Base-by-base conservation (phyloP, 2,329 filamentous ascomycete genomes). In the Neoarthrinium moseri region DNA sequence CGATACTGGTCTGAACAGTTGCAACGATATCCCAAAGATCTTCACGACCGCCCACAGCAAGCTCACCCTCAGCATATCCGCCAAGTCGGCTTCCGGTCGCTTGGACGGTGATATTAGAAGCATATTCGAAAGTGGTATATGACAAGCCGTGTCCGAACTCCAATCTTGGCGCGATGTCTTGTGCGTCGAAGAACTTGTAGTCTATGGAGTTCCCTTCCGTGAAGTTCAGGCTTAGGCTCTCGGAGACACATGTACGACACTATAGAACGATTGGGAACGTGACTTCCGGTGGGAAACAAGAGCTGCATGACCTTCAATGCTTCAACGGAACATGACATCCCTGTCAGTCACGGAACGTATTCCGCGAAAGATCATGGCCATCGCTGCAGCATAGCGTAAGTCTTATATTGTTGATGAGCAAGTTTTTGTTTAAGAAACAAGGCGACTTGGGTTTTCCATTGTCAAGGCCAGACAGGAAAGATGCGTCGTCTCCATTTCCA, bases 231-330 rank as follows among this genome's bases (percentile, higher is more conserved):
- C 62, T 58, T 7, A 60, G 61, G 48, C 58, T 62, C 3, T 49
- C 36, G 29, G 2, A 58, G 37, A 1, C 67, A 50, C 71, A 54
- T 76, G 78, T 1, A 81, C 36, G 45, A 40, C 8, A 45, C 38
- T 77, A 2, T 68, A 6, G 85, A 69, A 12, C 75, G 78, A 54
- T 87, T 86, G 1, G 84, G 79, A 40, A 81, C 70, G 58, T 84
- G 77, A 0, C 91, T n/a, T n/a, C n/a, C n/a, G n/a, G n/a, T n/a
- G n/a, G n/a, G n/a, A n/a, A n/a, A n/a, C n/a, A n/a, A n/a, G n/a
- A n/a, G n/a, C n/a, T n/a, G n/a, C n/a, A n/a, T n/a, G n/a, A n/a
- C n/a, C n/a, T n/a, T n/a, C n/a, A n/a, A n/a, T n/a, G n/a, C n/a
- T n/a, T n/a, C n/a, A n/a, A n/a, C n/a, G n/a, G n/a, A n/a, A n/a